Evolutionary conservation across 176 grass and related monocot species (phyloP).

Genomic region (Bothriochloa decipiens): DNA sequence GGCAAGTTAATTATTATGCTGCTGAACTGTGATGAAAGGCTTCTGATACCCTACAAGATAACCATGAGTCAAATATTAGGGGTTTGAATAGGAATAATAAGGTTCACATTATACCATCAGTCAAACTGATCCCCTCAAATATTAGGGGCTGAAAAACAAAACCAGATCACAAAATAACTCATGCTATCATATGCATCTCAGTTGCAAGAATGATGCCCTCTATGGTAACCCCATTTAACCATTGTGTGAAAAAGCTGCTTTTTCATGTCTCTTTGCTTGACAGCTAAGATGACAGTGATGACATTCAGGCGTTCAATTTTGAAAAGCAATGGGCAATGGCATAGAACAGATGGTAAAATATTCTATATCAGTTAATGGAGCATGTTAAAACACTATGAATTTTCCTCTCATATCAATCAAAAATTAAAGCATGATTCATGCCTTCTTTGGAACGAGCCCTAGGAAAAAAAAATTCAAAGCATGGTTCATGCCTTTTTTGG

Average conservation of each 20-base stretch:
- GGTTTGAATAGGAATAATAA: background rate
- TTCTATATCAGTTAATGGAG: background rate
- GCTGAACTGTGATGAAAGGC: background rate
- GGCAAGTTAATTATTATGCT: background rate
- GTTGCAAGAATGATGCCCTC: background rate
- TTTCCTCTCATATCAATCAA: background rate
- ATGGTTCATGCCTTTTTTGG: too few relatives aligned
- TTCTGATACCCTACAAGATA: constrained; percentile 8
- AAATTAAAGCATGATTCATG: background rate
- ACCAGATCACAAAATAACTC: background rate
- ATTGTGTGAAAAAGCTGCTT: background rate
- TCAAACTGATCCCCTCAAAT: background rate
- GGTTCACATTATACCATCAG: background rate
- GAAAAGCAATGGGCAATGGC: background rate
- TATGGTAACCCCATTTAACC: background rate
- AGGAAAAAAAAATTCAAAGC: too few relatives aligned
- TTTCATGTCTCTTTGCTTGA: background rate
- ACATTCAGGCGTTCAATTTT: background rate
- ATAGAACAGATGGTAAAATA: background rate
- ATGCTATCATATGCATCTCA: background rate
- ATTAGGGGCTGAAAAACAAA: background rate
- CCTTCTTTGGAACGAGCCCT: too few relatives aligned
- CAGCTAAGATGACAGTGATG: background rate
- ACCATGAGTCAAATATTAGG: background rate
- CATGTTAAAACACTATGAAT: background rate